Conservation (phyloP, 495 filamentous ascomycete genomes). For the Articulospora tetracladia region DNA sequence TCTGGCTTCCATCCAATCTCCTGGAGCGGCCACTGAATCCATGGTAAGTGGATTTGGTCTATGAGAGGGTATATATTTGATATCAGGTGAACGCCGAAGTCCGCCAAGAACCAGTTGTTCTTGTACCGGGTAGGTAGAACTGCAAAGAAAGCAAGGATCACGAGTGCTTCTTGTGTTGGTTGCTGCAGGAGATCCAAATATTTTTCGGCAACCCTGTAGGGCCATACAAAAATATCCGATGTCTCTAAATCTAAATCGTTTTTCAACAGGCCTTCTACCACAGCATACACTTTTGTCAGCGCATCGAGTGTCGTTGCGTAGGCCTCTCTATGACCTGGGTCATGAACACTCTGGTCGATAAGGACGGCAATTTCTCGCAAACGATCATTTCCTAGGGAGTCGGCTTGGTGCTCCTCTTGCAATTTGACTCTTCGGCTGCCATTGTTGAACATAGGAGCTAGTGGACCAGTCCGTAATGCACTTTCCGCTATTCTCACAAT, state of each 20-base stretch:
- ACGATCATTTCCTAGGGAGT: background rate
- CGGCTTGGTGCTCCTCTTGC: background rate
- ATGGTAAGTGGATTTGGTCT: slow-evolving; percentile 31
- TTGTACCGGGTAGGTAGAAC: slow-evolving; percentile 30
- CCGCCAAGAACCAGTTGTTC: slow-evolving; percentile 37
- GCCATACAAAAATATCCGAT: slow-evolving; percentile 35
- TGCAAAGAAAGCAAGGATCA: slow-evolving; percentile 36
- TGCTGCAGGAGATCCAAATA: slow-evolving; percentile 30
- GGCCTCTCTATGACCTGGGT: slow-evolving; percentile 4
- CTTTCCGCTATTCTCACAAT: slow-evolving; percentile 27
- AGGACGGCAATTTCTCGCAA: background rate
- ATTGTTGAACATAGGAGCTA: slow-evolving; percentile 29
- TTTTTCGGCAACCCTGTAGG: slow-evolving; percentile 27
- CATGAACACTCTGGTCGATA: background rate
- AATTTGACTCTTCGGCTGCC: slow-evolving; percentile 16
- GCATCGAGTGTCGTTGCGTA: slow-evolving; percentile 6
- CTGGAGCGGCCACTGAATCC: slow-evolving; percentile 38
- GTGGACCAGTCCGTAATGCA: slow-evolving; percentile 18
- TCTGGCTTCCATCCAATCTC: slow-evolving; percentile 33
- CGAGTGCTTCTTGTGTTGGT: slow-evolving; percentile 32
- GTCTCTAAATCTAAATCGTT: slow-evolving; percentile 18
- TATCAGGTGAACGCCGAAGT: slow-evolving; percentile 33
- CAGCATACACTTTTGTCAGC: background rate
- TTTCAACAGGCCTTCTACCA: background rate
- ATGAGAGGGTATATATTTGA: slow-evolving; percentile 32